Base-by-base conservation (phyloP, 2,329 filamentous ascomycete species). In the Claviceps capensis region DNA sequence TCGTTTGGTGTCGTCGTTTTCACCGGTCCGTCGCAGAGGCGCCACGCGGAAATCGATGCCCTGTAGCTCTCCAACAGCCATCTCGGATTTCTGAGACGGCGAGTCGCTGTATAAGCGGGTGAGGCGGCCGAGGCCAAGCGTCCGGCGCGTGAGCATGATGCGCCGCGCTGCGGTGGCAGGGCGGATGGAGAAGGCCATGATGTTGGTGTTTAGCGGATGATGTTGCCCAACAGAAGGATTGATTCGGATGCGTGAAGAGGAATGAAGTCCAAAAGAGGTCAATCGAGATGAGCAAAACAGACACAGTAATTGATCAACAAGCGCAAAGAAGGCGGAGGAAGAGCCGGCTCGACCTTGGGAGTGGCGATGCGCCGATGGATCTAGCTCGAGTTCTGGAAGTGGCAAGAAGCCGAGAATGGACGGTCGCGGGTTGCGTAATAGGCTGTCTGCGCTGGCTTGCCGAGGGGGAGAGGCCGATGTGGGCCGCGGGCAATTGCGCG, bases 31-130 rank as follows among this genome's bases (percentile, higher is more conserved):
- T 55, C 86, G 81, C 59, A 97, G 70, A n/a, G 93, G 93, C 75
- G 95, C 88, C 62, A 97, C 83, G 66, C 81, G 86, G 72, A 97
- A 95, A 53, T 79, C 78, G 56, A 84, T 86, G 58, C 88, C 88
- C 66, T 94, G 82, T 63, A 96, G 81, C 74, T 96, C 88, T 63
- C 88, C 89, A 61, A 93, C 86, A 45, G 74, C 82, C 55, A 95
- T 77, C 60, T 95, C 88, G 41, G 40, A 53, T n/a, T 13, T 34
- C 4, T 34, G 41, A 23, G 43, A 4, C 1, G 46, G 36, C 36
- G 22, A 19, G 47, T 30, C 44, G 36, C 44, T 34, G 46, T 37
- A 26, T 3, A n/a, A n/a, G 41, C 48, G 49, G 26, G 51, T 41
- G 23, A 48, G 36, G 49, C 44, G 54, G 49, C 53, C 53, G 49